Base-by-base conservation (phyloP, 129 eudicot species). In the Lactuca sativa region DNA sequence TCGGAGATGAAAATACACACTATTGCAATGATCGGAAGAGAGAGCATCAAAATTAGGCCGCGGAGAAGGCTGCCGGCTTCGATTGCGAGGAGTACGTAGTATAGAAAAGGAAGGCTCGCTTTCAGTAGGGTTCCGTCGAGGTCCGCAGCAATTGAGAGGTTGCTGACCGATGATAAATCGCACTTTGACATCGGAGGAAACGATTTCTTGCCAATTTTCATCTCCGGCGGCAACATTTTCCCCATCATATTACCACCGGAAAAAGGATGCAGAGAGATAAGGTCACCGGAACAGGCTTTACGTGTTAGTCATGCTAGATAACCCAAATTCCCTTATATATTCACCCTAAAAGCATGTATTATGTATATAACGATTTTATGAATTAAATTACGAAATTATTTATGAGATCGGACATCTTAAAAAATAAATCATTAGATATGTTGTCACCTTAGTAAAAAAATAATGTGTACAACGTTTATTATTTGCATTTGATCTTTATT, bases 31-130 rank as follows among this genome's bases (percentile, higher is more conserved):
- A 90, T 25, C 0, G 99, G 99, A 30, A 95, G 70, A 1, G 80
- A 70, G 6, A 90, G 80, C 0, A 87, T 71, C 12, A 95, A 79
- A 2, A 80, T 18, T 0, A 95, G 80, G 64, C 97, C 99, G 15
- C 99, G 92, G 67, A 95, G 65, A 59, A 90, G 80, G 54, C 97
- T 95, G 8, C 99, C 99, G 74, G 99, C 96, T 34, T 95, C 96
- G 54, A 95, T 79, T 5, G 99, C 97, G 6, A 95, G 67, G 17
- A 95, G 87, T 76, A 95, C 78, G 91, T 83, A 95, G 82, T 95
- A 95, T 16, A 95, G 99, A 77, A 95, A 95, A 7, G 99, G 84
- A 18, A 88, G 77, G 57, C 69, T 71, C 52, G 84, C 80, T 66
- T 78, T 86, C 3, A 95, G 87, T 40, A 95, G 87, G 8, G 99